A percentile compares a stretch with the other conserved stretches of the same genome.
These are phyloP conservation scores for Macrolepiota albuminosa DNA, from an alignment of 768 basidiomycete species.

Conservation along the genomic window DNA sequence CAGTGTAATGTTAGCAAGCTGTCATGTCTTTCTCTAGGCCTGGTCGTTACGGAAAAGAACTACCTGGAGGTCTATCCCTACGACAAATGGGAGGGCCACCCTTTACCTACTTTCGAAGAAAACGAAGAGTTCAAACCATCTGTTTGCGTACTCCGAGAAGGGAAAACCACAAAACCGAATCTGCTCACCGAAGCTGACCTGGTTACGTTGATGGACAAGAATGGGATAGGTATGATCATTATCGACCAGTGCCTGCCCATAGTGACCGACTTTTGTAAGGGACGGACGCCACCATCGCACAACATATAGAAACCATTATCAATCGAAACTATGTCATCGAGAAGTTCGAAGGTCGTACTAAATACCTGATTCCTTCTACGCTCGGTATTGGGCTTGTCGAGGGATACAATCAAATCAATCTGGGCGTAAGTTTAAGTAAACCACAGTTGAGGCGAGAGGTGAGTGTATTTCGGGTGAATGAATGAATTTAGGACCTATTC, in stretches of 20 bases:
- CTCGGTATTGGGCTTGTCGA: conserved; percentile 93
- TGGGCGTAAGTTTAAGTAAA: conserved; percentile 87
- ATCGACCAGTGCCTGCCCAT: background rate
- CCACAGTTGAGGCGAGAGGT: conserved; percentile 92
- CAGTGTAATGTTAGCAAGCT: background rate
- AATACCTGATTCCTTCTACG: conserved; percentile 92
- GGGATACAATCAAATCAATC: conserved; percentile 88
- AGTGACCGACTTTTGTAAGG: conserved; percentile 42
- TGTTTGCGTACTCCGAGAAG: conserved; percentile 77
- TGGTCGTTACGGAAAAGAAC: conserved; percentile 77
- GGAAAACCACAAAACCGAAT: conserved; percentile 74
- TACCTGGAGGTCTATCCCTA: conserved; percentile 94
- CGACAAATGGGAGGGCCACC: conserved; percentile 87
- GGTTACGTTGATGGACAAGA: conserved; percentile 96
- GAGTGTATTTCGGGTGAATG: conserved; percentile 17
- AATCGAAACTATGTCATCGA: conserved; percentile 90
- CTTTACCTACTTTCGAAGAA: conserved; percentile 79
- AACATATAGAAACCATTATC: conserved; percentile 92
- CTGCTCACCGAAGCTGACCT: conserved; percentile 95
- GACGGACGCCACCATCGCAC: conserved; percentile 97
- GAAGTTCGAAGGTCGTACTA: conserved; percentile 76
- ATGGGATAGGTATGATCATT: conserved; percentile 77
- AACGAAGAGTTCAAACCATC: conserved; percentile 84
- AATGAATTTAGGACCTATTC: background rate
- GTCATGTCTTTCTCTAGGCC: conserved; percentile 42